Conservation (phyloP, 345 rosid genomes). For the Gossypium sturtianum region DNA sequence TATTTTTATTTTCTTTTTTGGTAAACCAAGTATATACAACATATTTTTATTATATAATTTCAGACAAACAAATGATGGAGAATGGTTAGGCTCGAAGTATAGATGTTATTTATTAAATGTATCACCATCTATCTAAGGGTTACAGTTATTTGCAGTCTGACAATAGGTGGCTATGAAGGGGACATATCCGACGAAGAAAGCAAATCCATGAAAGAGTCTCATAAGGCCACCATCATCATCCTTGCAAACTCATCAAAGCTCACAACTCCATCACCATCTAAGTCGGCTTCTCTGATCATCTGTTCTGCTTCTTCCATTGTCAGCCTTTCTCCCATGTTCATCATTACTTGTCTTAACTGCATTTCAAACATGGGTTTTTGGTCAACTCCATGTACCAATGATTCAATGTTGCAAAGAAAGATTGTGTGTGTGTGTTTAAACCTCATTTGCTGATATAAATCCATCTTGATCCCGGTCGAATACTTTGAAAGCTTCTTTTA, state of each 20-base stretch:
- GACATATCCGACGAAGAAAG: not conserved
- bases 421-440: conserved; percentile 6
- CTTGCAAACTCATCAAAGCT: conserved; percentile 57
- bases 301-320: conserved; percentile 66
- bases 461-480: conserved; percentile 63
- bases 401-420: no score
- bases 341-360: conserved; percentile 78
- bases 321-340: conserved; percentile 69
- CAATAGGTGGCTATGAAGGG: not conserved
- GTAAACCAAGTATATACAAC: no score
- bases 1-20: no score
- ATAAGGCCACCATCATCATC: conserved; percentile 51
- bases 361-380: not conserved
- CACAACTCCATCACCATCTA: conserved; percentile 72
- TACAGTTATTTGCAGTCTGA: not conserved
- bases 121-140: no score
- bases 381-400: not conserved
- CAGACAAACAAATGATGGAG: no score
- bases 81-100: no score
- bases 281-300: conserved; percentile 79
- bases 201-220: not conserved
- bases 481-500: conserved; percentile 59
- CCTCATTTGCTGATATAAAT: conserved; percentile 53
- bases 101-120: no score
- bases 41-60: no score